These are phyloP conservation scores for Lyophyllum semitale DNA, from an alignment of 768 basidiomycete species.

Conservation along the genomic window DNA sequence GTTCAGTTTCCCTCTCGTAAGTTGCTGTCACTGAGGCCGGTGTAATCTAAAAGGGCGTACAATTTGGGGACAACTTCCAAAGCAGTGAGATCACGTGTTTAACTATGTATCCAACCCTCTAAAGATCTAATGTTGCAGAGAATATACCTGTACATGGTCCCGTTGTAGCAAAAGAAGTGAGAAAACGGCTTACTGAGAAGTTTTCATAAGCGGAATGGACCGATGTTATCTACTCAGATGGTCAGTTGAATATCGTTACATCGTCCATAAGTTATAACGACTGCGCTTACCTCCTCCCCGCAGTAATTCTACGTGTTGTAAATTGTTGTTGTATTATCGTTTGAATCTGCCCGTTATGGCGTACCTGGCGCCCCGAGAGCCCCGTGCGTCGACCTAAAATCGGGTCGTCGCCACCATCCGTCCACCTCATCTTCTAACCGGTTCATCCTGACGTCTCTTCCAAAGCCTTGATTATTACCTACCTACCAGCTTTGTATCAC, in stretches of 20 bases:
- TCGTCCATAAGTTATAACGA: neutral
- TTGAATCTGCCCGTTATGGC: neutral
- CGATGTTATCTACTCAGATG: neutral
- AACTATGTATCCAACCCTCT: neutral
- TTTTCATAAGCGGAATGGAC: neutral
- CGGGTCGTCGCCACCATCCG: slow-evolving; percentile 4
- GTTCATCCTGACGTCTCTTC: slow-evolving; percentile 6
- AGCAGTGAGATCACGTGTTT: slow-evolving; percentile 19
- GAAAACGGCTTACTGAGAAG: slow-evolving; percentile 43
- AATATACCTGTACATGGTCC: slow-evolving; percentile 65
- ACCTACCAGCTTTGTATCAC: too few species aligned
- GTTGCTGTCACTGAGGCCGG: slow-evolving; percentile 1
- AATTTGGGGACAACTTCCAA: slow-evolving; percentile 19
- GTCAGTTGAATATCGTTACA: slow-evolving; percentile 8
- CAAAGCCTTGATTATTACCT: slow-evolving; percentile 4
- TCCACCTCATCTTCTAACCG: slow-evolving; percentile 11
- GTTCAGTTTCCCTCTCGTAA: slow-evolving; percentile 9
- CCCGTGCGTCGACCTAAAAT: neutral
- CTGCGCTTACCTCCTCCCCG: neutral
- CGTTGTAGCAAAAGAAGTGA: slow-evolving; percentile 57
- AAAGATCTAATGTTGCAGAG: slow-evolving; percentile 13
- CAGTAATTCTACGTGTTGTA: neutral
- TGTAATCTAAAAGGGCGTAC: slow-evolving; percentile 16
- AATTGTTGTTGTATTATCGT: neutral
- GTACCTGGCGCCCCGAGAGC: neutral